Evolutionary conservation across 2,329 filamentous ascomycete genomes (phyloP), one percentile per base, ranked within the genome.

Genomic region (Nannizziopsis arthrosporioides): DNA sequence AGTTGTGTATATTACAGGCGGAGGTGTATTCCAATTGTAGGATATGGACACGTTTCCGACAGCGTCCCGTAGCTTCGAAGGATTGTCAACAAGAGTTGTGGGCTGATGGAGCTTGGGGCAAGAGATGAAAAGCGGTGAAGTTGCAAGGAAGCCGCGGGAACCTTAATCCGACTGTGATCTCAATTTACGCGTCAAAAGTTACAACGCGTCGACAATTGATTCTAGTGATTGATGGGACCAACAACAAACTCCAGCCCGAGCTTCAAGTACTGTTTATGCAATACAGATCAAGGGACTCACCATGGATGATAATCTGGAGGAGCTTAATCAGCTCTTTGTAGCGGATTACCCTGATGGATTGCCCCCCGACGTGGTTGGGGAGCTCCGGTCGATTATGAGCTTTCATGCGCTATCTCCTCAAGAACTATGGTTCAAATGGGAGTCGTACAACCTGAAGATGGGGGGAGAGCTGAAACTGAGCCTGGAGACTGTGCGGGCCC

Each of bases 351-450:
- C 69, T 3, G 66, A 70, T 52, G 69, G 76, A 34, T 73, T 96
- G 5, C 78, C 86, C 53, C 71, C 80, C 54, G 90, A 96, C 64
- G 77, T 96, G 49, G 71, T 87, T 54, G 71, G 75, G 46, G 89
- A 95, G 68, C 73, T 98, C 56, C 77, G 84, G 62, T 93, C 87
- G 50, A 93, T 94, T 63, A 77, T 92, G 69, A 81, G 82, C 47
- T 74, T 96, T 51, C 86, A 95, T 68, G 80, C 80, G 42, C 76
- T 96, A 52, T 78, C 81, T 12, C 75, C 81, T 31, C 82, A 96
- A 64, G 92, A 96, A 63, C 74, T 96, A 19, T 95, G 87, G 67
- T 95, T 87, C 78, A 96, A 96, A 74, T 98, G 92, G 92, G 92
- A 98, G 66, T 90, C 88, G 0, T 96, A 95, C 73, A 89, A 85